Percentiles rank a stretch among this genome's conserved stretches.
phyloP scores from a whole-genome alignment of 169 alveolate species.

The Plasmodium cynomolgi region DNA sequence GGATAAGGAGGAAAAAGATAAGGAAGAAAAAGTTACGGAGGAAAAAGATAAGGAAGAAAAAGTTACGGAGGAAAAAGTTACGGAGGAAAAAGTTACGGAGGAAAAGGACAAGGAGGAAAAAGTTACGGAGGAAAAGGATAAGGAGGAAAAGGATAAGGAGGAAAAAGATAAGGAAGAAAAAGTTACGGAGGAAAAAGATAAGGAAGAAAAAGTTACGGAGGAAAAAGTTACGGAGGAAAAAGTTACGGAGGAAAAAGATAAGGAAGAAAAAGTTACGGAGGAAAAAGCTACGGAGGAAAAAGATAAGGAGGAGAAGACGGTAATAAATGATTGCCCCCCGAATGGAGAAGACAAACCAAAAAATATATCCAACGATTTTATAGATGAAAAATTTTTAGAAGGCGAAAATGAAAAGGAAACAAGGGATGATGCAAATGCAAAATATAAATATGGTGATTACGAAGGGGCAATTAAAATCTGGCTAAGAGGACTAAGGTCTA shows the following conservation, averaged over 20 bases:
- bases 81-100: neutral
- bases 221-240: no score
- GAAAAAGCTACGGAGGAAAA: neutral
- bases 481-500: slow-evolving; percentile 59
- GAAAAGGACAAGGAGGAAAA: no score
- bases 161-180: neutral
- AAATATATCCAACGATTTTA: neutral
- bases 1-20: neutral
- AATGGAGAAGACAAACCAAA: neutral
- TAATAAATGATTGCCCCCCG: neutral
- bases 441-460: slow-evolving; percentile 56
- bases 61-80: no score
- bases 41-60: neutral
- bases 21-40: neutral
- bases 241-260: no score
- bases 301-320: neutral
- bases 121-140: no score
- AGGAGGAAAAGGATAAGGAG: neutral
- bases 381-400: slow-evolving; percentile 1
- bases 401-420: slow-evolving; percentile 60
- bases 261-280: neutral
- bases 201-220: neutral
- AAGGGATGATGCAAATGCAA: slow-evolving; percentile 74
- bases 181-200: no score
- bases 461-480: slow-evolving; percentile 64